Base-by-base conservation (phyloP, 805 yeast species). In the Hanseniaspora taiwanica region DNA sequence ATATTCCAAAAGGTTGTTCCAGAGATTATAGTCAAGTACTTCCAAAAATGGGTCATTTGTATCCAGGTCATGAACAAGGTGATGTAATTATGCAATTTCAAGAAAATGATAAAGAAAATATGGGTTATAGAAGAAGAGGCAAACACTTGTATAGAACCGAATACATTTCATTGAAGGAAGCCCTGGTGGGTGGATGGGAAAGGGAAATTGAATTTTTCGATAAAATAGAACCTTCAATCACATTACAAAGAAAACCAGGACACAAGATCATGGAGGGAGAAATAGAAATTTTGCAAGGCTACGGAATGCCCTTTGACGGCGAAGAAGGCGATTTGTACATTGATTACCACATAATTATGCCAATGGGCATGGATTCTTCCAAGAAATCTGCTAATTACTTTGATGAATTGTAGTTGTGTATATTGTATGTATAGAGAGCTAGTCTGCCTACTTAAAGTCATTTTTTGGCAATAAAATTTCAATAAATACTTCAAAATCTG, bases 111-210 rank as follows among this genome's bases (percentile, higher is more conserved):
- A 42, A 50, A 1, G 56, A 46, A 23, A 79, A 81, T 53, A 55
- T 84, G 71, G 98, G 98, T 6, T 91, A 78, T 62, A 71, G 96
- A 58, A 72, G 98, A 49, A 70, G 85, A 44, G 82, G 82, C 27
- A 56, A 69, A 46, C 66, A 81, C 51, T 62, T 91, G 46, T 87
- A 78, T 63, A 66, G 97, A 44, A 81, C 85, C 0, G 97, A 91
- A 55, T 77, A 74, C 1, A 55, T 91, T 23, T 70, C 81, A 2
- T 64, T 78, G 38, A 66, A 70, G 40, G 96, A 91, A 57, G 81
- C 96, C 0, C 37, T 74, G 6, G 38, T 52, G 6, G 98, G 98
- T 14, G 84, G 78, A 14, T 91, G 98, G 98, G 52, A 59, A 29
- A 67, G 95, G 40, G 58, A 59, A 5, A 66, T 91, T 20, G 71